Conservation (phyloP, 345 rosid species). For the Moringa oleifera region DNA sequence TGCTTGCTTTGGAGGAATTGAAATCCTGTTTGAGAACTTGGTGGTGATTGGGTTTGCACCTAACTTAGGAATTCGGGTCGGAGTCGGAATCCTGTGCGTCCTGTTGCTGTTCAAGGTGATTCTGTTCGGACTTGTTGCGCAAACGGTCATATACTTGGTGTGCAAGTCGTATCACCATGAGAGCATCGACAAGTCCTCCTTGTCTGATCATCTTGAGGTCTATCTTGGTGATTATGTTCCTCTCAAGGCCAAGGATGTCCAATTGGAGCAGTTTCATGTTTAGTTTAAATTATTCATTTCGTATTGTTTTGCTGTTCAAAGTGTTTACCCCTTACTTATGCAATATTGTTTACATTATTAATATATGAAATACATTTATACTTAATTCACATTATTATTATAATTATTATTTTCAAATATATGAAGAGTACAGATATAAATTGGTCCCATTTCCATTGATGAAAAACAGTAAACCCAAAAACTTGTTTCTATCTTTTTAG, state of each 20-base stretch:
- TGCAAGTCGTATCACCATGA: slow-evolving; percentile 58
- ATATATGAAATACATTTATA: too few species aligned
- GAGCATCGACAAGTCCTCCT: slow-evolving; percentile 29
- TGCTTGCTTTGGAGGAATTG: slow-evolving; percentile 10
- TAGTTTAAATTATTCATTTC: slow-evolving; percentile 4
- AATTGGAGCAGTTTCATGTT: slow-evolving; percentile 19
- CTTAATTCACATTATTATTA: too few species aligned
- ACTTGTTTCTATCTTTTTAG: too few species aligned
- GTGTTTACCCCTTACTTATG: too few species aligned
- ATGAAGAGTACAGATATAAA: too few species aligned
- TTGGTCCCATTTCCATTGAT: too few species aligned
- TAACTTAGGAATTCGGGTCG: not conserved
- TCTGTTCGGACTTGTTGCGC: slow-evolving; percentile 33
- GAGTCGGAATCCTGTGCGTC: slow-evolving; percentile 26
- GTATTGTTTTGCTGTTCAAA: too few species aligned
- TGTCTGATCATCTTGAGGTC: slow-evolving; percentile 34
- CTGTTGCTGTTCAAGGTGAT: slow-evolving; percentile 24
- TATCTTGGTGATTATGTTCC: slow-evolving; percentile 35
- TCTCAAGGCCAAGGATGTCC: slow-evolving; percentile 23
- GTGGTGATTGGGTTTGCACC: slow-evolving; percentile 4
- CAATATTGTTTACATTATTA: too few species aligned
- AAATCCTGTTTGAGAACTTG: slow-evolving; percentile 7
- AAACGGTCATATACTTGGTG: slow-evolving; percentile 47
- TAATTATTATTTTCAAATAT: too few species aligned
- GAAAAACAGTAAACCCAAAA: too few species aligned